These are phyloP conservation scores for Pseudogymnoascus sp. DNA, from an alignment of 2,329 filamentous ascomycete genomes.

Conservation along the genomic window DNA sequence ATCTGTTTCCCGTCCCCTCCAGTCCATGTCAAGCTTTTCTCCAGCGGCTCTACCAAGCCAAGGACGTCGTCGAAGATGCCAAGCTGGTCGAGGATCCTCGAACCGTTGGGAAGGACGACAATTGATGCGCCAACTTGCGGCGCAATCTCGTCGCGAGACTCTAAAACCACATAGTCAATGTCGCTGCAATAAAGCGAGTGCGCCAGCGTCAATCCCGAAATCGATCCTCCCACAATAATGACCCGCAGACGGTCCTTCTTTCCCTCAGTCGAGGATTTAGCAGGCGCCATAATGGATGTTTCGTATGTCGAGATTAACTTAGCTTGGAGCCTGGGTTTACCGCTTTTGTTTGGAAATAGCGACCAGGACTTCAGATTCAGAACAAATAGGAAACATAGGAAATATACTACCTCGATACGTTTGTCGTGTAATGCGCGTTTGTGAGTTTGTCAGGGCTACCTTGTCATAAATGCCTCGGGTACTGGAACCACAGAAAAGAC, in stretches of 20 bases:
- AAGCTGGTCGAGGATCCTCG: conserved; percentile 44
- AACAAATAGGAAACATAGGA: background rate
- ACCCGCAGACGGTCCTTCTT: conserved; percentile 22
- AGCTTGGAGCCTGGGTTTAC: background rate
- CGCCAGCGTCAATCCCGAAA: conserved; percentile 42
- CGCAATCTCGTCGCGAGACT: conserved; percentile 35
- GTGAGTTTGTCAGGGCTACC: background rate
- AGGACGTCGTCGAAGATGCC: conserved; percentile 28
- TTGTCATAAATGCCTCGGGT: conserved; percentile 1
- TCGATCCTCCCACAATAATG: conserved; percentile 42
- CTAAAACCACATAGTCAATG: conserved; percentile 45
- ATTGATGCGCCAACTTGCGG: conserved; percentile 43
- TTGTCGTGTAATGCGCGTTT: background rate
- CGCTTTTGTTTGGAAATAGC: background rate
- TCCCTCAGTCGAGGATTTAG: background rate
- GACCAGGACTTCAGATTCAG: background rate
- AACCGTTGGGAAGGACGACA: conserved; percentile 36
- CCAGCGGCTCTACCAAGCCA: background rate
- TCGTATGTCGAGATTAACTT: background rate
- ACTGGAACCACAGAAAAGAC: background rate
- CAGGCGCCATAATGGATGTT: background rate
- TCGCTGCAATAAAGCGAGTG: conserved; percentile 37
- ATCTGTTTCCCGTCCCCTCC: conserved; percentile 15
- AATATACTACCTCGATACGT: background rate
- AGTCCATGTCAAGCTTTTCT: background rate